Conservation (phyloP, 768 basidiomycete species). For the Chlorophyllum brunneum region DNA sequence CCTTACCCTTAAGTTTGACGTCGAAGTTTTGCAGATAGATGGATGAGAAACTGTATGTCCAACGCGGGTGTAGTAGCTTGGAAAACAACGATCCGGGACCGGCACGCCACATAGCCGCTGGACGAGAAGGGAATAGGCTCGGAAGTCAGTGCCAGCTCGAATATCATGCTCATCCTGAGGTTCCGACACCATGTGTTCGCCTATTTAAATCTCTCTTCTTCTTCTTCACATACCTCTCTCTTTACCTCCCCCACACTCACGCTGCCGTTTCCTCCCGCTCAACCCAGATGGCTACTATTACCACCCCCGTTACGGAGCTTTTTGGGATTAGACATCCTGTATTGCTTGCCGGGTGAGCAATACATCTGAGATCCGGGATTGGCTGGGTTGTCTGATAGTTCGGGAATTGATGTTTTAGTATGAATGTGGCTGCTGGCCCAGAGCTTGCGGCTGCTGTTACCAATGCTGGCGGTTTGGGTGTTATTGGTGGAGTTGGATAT, state of each 20-base stretch:
- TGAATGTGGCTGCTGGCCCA: conserved; percentile 49
- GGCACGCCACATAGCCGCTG: too few species aligned
- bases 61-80: too few species aligned
- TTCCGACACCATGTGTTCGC: background rate
- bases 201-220: too few species aligned
- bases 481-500: conserved; percentile 87
- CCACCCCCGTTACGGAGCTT: conserved; percentile 84
- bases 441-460: conserved; percentile 92
- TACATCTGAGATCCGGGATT: background rate
- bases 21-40: too few species aligned
- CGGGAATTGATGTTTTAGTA: conserved; percentile 27
- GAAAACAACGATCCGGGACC: too few species aligned
- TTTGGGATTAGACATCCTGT: conserved; percentile 89
- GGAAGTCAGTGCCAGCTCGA: background rate
- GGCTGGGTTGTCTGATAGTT: background rate
- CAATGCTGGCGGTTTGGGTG: conserved; percentile 90
- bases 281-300: conserved; percentile 53
- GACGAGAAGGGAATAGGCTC: too few species aligned
- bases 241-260: background rate
- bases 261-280: conserved; percentile 7
- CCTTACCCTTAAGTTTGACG: too few species aligned
- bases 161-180: background rate
- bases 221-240: conserved; percentile 11
- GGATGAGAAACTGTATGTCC: too few species aligned
- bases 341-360: conserved; percentile 65